Base-by-base conservation (phyloP, 176 grass and related monocot genomes). In the Bonia amplexicaulis region DNA sequence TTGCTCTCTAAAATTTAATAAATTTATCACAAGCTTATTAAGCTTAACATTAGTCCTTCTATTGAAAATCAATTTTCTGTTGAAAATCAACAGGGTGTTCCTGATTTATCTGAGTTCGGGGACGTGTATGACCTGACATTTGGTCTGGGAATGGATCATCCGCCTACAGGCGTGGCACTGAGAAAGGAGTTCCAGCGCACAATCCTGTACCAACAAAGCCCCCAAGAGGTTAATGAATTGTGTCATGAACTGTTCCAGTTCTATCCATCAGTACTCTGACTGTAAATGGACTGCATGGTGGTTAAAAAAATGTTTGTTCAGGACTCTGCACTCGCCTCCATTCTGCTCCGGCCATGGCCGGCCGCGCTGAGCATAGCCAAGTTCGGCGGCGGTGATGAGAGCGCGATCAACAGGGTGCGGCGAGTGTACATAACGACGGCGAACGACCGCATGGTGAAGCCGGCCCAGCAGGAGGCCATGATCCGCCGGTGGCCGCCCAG, bases 391-490 rank as follows among this genome's bases (percentile, higher is more conserved):
- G 47, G 1, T 16, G 23, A 47, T 23, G 45, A 33, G 9, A 78
- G 80, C 12, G 2, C 14, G 0, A 19, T 81, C 2, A 8, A 84
- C 3, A 1, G 27, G 22, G 83, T 88, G 16, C 68, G 13, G 41
- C 70, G 89, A 0, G 66, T 89, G 5, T 91, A 86, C 35, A 81
- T 91, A 64, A 91, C 84, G 8, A 91, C 92, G 2, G 12, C 23
- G 2, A 68, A 89, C 12, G 92, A 94, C 72, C 61, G 19, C 17
- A 85, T 68, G 71, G 27, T 91, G 66, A 89, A 70, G 26, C 86
- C 52, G 0, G 71, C 81, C 70, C 86, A 93, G 86, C 91, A 93
- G 76, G 88, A 90, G 31, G 82, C 78, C 12, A 90, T 93, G 91
- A 86, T 93, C 53, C 20, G 69, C 1, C 71, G 85, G 19, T 90